Conservation (phyloP, 1,284 basidiomycete species). For the Ceratobasidium sp. region DNA sequence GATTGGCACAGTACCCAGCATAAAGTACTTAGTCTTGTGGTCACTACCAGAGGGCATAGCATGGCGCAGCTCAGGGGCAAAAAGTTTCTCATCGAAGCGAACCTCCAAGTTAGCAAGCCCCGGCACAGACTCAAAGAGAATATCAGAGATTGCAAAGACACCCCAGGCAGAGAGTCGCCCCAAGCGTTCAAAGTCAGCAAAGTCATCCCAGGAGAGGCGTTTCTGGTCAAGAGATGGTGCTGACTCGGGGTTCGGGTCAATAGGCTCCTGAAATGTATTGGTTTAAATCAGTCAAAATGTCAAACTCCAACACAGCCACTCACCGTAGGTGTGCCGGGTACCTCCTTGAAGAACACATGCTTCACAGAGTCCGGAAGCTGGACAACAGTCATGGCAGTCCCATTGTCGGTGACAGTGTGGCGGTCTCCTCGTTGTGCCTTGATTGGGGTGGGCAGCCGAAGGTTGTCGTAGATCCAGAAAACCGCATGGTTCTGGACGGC, state of each 20-base stretch:
- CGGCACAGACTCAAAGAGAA: conserved; percentile 16
- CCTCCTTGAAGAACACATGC: neutral
- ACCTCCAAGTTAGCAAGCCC: conserved; percentile 11
- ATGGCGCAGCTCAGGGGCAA: neutral
- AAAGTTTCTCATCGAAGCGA: neutral
- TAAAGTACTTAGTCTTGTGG: neutral
- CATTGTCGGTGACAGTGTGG: conserved; percentile 23
- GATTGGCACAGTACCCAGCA: neutral
- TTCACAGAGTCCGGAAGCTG: conserved; percentile 1
- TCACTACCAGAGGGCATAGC: neutral
- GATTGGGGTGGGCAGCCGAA: conserved; percentile 15
- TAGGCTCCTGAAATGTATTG: neutral
- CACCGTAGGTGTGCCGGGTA: neutral
- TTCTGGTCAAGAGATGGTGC: neutral
- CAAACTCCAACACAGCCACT: neutral
- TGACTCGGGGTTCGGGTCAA: neutral
- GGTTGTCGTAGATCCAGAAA: conserved; percentile 31
- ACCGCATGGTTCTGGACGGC: neutral
- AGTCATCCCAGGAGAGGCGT: conserved; percentile 9
- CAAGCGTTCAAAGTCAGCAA: neutral
- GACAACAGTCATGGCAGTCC: conserved; percentile 26
- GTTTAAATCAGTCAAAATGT: no score
- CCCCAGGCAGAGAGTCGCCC: neutral
- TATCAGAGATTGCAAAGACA: neutral
- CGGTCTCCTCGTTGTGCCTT: conserved; percentile 12